Conservation (phyloP, 129 eudicot genomes). For the Artemisia tridentata region DNA sequence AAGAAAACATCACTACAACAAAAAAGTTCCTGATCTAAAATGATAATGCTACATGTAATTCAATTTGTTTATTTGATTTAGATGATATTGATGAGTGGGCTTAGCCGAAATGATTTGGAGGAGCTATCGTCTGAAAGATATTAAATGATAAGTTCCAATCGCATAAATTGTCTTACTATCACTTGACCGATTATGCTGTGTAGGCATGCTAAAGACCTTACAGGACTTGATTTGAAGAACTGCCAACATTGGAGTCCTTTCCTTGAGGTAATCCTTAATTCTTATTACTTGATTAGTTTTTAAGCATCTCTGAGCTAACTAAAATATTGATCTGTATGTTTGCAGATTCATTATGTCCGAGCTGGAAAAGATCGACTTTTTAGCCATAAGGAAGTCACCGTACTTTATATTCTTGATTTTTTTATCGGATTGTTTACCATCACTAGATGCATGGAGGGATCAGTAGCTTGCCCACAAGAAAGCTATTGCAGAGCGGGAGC, state of each 20-base stretch:
- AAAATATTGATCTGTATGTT: background rate
- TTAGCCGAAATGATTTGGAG: conserved; percentile 74
- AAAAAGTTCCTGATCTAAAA: background rate
- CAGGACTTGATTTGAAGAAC: conserved; percentile 71
- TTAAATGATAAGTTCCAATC: conserved; percentile 16
- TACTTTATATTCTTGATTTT: conserved; percentile 72
- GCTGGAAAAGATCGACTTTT: conserved; percentile 76
- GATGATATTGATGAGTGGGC: conserved; percentile 93
- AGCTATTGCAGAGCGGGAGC: too few species aligned
- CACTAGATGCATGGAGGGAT: conserved; percentile 80
- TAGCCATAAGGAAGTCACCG: conserved; percentile 94
- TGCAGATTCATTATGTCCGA: conserved; percentile 92
- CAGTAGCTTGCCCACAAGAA: too few species aligned
- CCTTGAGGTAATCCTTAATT: conserved; percentile 59
- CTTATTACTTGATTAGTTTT: background rate
- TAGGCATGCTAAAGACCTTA: conserved; percentile 80
- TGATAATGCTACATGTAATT: conserved; percentile 1
- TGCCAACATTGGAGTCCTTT: conserved; percentile 87
- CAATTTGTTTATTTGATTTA: conserved; percentile 28
- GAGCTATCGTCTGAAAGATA: conserved; percentile 79
- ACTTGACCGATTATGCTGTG: background rate
- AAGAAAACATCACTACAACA: too few species aligned
- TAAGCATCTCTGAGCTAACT: conserved; percentile 2
- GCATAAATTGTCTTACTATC: conserved; percentile 3
- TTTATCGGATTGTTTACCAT: conserved; percentile 83